phyloP scores from a whole-genome alignment of 2,329 filamentous ascomycete species.

The Trichoderma sp. region DNA sequence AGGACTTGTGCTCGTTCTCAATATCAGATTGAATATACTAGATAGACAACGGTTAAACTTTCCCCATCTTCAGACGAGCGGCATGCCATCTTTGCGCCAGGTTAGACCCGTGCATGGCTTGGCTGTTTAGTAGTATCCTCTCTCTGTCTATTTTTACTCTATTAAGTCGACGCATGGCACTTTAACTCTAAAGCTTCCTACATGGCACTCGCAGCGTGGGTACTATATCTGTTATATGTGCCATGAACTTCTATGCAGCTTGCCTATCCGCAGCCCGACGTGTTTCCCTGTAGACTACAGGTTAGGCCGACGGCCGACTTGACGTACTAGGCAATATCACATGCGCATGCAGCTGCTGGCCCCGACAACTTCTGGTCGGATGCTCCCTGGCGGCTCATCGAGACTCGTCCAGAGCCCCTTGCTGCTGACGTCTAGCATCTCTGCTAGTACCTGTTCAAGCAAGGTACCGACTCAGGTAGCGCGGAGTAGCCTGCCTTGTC shows the following conservation, averaged over 20 bases:
- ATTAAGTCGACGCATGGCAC: background rate
- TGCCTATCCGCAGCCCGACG: background rate
- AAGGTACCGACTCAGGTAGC: constrained; percentile 6
- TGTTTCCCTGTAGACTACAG: background rate
- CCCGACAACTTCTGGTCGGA: background rate
- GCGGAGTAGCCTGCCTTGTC: constrained; percentile 5
- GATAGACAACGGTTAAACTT: background rate
- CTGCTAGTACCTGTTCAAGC: background rate
- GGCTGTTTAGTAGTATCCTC: background rate
- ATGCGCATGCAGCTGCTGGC: background rate
- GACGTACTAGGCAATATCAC: constrained; percentile 2
- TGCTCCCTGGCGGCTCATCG: constrained; percentile 5
- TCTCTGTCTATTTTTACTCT: background rate
- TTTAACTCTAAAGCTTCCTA: background rate
- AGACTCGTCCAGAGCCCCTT: constrained; percentile 2
- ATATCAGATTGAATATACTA: background rate
- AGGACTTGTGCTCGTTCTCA: background rate
- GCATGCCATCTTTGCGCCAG: background rate
- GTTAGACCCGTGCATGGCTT: background rate
- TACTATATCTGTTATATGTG: background rate
- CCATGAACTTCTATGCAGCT: background rate
- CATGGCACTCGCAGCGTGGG: background rate
- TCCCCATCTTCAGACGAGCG: background rate
- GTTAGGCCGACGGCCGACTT: background rate
- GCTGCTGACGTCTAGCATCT: constrained; percentile 2